phyloP scores from a whole-genome alignment of 371 early-diverging fungal species.

The Nematocida sp. region DNA sequence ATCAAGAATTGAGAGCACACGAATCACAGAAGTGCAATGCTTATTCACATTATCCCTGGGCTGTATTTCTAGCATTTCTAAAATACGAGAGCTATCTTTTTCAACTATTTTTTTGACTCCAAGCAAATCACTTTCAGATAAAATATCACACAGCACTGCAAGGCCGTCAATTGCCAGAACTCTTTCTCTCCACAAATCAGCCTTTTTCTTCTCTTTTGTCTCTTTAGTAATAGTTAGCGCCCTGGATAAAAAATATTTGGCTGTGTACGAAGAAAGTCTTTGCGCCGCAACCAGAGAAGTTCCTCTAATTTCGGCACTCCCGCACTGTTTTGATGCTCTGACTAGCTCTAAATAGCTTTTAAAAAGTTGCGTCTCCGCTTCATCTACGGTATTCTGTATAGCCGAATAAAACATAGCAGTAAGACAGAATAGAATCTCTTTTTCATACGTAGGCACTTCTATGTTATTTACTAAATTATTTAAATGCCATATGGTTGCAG shows the following conservation, averaged over 20 bases:
- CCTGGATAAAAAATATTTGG: conserved; percentile 3
- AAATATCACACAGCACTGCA: background rate
- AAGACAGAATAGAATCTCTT: conserved; percentile 34
- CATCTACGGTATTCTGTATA: background rate
- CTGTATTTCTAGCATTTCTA: conserved; percentile 36
- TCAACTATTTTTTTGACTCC: conserved; percentile 34
- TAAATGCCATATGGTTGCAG: conserved; percentile 20
- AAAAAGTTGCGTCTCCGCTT: background rate
- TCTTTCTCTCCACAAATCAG: background rate
- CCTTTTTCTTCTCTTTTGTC: background rate
- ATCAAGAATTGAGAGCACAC: background rate
- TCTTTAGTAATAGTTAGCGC: background rate
- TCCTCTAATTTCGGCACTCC: conserved; percentile 1
- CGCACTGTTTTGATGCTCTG: background rate
- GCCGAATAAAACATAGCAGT: conserved; percentile 23
- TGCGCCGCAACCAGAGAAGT: conserved; percentile 24
- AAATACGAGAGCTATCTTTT: conserved; percentile 8
- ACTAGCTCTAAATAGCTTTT: conserved; percentile 10
- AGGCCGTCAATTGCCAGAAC: background rate
- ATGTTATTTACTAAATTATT: background rate
- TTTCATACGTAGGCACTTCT: conserved; percentile 31
- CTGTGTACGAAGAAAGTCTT: background rate
- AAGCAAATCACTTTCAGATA: background rate
- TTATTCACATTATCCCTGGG: background rate
- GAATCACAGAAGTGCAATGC: conserved; percentile 13